A percentile compares a stretch with the other conserved stretches of the same genome.
These are phyloP conservation scores for Aurifilum marmelostoma DNA, from an alignment of 2,329 filamentous ascomycete genomes.

Conservation along the genomic window DNA sequence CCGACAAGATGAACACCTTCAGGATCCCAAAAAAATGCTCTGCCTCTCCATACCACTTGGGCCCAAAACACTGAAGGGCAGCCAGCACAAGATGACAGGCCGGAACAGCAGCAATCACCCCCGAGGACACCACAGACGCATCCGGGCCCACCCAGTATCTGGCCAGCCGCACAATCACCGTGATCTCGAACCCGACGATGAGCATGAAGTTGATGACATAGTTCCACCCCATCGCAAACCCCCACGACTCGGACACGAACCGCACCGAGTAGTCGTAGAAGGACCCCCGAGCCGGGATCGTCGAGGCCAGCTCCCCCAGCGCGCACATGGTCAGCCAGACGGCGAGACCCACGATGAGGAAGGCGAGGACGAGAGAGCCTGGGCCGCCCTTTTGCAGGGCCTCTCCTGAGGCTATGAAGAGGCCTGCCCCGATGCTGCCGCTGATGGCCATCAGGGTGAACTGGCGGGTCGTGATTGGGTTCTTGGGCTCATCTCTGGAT, in stretches of 20 bases:
- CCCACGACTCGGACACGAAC: conserved; percentile 43
- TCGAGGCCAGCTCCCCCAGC: conserved; percentile 38
- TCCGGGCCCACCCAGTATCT: conserved; percentile 35
- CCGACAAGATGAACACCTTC: conserved; percentile 55
- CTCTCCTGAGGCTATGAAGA: conserved; percentile 40
- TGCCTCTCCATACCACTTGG: conserved; percentile 49
- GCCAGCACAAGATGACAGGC: conserved; percentile 44
- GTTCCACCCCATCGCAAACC: conserved; percentile 47
- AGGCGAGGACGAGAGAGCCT: conserved; percentile 38
- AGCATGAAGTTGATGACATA: conserved; percentile 43
- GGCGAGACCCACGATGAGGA: conserved; percentile 38
- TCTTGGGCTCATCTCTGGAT: no score
- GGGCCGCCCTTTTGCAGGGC: conserved; percentile 40
- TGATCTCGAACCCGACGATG: conserved; percentile 44
- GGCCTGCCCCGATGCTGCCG: conserved; percentile 43
- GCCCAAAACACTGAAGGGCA: conserved; percentile 47
- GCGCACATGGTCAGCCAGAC: conserved; percentile 39
- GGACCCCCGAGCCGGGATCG: conserved; percentile 42
- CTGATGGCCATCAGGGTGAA: conserved; percentile 42
- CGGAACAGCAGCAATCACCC: conserved; percentile 29
- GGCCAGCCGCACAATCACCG: conserved; percentile 39
- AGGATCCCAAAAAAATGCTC: conserved; percentile 57
- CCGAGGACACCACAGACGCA: neutral
- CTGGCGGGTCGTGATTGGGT: conserved; percentile 39
- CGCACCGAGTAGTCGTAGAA: conserved; percentile 45